phyloP scores from a whole-genome alignment of 495 filamentous ascomycete species.

The Evernia prunastri region DNA sequence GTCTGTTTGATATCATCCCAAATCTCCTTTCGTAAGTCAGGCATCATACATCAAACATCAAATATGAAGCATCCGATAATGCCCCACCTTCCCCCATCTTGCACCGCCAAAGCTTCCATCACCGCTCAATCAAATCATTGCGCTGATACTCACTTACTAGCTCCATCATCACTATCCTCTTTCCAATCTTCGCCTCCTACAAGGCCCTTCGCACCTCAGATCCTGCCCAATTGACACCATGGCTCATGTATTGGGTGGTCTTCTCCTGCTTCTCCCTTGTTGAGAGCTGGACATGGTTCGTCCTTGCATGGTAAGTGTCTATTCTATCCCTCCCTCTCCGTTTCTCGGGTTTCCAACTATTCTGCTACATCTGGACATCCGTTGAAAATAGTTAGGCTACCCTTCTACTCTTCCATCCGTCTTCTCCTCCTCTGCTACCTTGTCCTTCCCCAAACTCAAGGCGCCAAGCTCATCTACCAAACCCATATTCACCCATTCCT shows the following conservation, averaged over 20 bases:
- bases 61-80: too few relatives aligned
- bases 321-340: neutral
- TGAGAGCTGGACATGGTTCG: constrained; percentile 81
- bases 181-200: constrained; percentile 96
- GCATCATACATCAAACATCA: neutral
- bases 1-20: constrained; percentile 46
- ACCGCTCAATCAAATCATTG: constrained; percentile 11
- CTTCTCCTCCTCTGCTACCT: constrained; percentile 87
- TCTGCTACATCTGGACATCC: neutral
- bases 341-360: too few relatives aligned
- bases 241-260: constrained; percentile 99
- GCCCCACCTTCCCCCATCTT: neutral
- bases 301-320: constrained; percentile 64
- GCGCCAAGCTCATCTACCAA: constrained; percentile 77
- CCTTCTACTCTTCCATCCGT: constrained; percentile 91
- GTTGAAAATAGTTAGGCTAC: constrained; percentile 50
- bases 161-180: constrained; percentile 83
- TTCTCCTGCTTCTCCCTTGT: constrained; percentile 71
- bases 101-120: constrained; percentile 18
- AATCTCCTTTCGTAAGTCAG: constrained; percentile 30
- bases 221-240: constrained; percentile 88
- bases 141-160: constrained; percentile 21
- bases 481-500: constrained; percentile 84
- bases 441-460: constrained; percentile 92
- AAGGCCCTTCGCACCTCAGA: constrained; percentile 93